Evolutionary conservation across 2,329 filamentous ascomycete genomes (phyloP), one percentile per base, ranked within the genome.

Genomic region (Tolypocladium nubicola): DNA sequence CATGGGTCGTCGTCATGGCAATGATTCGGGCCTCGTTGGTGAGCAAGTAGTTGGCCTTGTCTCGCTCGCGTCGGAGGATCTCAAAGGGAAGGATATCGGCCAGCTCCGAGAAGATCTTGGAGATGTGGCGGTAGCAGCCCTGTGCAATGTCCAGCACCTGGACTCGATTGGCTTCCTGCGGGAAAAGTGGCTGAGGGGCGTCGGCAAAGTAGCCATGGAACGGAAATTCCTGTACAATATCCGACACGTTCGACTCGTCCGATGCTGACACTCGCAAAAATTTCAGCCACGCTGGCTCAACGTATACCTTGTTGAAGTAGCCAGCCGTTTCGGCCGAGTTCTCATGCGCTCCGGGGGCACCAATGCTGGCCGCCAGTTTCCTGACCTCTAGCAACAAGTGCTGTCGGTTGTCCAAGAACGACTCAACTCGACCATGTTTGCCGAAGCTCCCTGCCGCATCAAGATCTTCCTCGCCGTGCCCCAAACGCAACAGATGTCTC

Each of bases 1-100:
- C 95, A 71, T 99, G 94, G 0, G 95, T 99, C 4, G 92, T 95
- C 21, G 94, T 99, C 95, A 99, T 99, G 58, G 94, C 95, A 62
- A 99, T 87, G 61, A 99, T 94, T 40, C 94, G 87, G n/a, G 95
- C 95, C 73, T 97, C 93, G 66, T 91, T 97, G 7, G 91, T 88
- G 39, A 99, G 82, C 7, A 99, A 83, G 67, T 99, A 99, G 71
- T 97, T 97, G 55, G 92, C 88, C 75, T 95, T 97, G 70, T 99
- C 94, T 40, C 89, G 86, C 61, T 92, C 89, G 57, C 88, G 87
- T 55, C 91, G 85, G 57, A 99, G 75, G 54, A 99, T 92, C 74
- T 99, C 94, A 67, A 99, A 99, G 0, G 94, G 95, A 64, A 92
- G 82, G 52, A 96, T 93, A 68, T 97, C 92, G 62, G 92, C 90